Conservation (phyloP, 2,329 filamentous ascomycete species). For the Xylariaceae sp. region DNA sequence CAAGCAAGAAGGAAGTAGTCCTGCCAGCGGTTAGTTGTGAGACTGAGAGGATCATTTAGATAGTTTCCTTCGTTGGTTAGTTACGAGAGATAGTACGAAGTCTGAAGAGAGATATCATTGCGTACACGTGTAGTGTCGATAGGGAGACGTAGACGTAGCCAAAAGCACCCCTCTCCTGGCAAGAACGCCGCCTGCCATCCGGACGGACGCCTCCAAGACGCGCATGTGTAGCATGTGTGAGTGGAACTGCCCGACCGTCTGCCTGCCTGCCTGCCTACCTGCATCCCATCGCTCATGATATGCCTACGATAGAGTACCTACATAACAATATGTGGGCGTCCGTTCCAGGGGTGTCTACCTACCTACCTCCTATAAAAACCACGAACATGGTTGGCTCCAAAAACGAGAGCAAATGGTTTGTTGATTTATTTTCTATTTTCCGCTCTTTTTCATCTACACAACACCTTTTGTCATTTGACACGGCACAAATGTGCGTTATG, state of each 20-base stretch:
- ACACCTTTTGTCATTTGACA: constrained; percentile 14
- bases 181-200: constrained; percentile 16
- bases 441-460: not conserved
- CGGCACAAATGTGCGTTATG: not conserved
- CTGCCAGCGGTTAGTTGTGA: too few species aligned
- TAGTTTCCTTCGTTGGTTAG: too few species aligned
- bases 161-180: constrained; percentile 6
- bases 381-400: constrained; percentile 2
- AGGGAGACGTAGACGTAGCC: not conserved
- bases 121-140: constrained; percentile 9
- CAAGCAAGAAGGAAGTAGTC: not conserved
- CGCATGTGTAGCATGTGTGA: constrained; percentile 14
- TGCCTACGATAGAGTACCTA: not conserved
- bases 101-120: not conserved
- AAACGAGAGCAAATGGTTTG: too few species aligned
- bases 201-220: constrained; percentile 21
- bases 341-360: not conserved
- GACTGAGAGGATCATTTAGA: too few species aligned
- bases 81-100: not conserved
- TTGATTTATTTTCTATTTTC: too few species aligned
- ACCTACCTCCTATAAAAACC: not conserved
- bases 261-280: constrained; percentile 15
- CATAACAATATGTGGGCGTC: constrained; percentile 14
- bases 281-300: constrained; percentile 4
- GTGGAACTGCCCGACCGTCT: constrained; percentile 19